Evolutionary conservation across 2,329 filamentous ascomycete species (phyloP).

Genomic region (Amesomyces nigricolor): DNA sequence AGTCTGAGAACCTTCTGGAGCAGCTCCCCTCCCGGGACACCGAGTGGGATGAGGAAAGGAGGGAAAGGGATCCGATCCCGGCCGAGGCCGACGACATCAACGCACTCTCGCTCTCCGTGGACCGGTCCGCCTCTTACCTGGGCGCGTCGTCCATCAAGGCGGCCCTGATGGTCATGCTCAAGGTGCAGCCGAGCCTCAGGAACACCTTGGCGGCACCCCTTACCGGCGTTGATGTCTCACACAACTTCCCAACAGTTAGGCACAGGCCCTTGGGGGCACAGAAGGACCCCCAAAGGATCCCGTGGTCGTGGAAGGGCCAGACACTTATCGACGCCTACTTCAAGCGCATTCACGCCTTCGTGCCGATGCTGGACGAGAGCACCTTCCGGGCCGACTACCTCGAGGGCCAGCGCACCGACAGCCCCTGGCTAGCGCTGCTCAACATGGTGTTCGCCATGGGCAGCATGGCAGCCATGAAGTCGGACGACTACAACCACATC

Average conservation of each 20-base stretch:
- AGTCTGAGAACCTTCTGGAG: conserved; percentile 53
- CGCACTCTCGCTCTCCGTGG: conserved; percentile 55
- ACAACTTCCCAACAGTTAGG: conserved; percentile 40
- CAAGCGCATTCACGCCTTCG: conserved; percentile 64
- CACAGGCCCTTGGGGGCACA: conserved; percentile 37
- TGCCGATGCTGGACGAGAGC: conserved; percentile 68
- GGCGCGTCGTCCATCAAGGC: conserved; percentile 72
- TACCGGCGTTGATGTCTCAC: conserved; percentile 41
- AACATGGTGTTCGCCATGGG: conserved; percentile 76
- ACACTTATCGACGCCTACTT: conserved; percentile 71
- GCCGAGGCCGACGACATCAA: conserved; percentile 66
- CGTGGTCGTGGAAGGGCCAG: conserved; percentile 60
- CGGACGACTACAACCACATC: conserved; percentile 61
- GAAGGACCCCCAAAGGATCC: conserved; percentile 45
- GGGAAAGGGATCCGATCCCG: conserved; percentile 51
- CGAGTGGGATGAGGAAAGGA: conserved; percentile 61
- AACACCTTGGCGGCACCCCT: conserved; percentile 43
- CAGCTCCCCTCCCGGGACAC: conserved; percentile 61
- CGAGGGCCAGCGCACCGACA: conserved; percentile 57
- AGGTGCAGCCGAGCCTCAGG: conserved; percentile 45
- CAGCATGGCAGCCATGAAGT: conserved; percentile 61
- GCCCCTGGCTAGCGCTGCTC: conserved; percentile 64
- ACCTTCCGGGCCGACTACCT: conserved; percentile 62
- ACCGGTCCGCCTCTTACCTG: conserved; percentile 60
- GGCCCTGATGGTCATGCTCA: conserved; percentile 64